Base-by-base conservation (phyloP, 169 alveolate species). In the Eimeria praecox region DNA sequence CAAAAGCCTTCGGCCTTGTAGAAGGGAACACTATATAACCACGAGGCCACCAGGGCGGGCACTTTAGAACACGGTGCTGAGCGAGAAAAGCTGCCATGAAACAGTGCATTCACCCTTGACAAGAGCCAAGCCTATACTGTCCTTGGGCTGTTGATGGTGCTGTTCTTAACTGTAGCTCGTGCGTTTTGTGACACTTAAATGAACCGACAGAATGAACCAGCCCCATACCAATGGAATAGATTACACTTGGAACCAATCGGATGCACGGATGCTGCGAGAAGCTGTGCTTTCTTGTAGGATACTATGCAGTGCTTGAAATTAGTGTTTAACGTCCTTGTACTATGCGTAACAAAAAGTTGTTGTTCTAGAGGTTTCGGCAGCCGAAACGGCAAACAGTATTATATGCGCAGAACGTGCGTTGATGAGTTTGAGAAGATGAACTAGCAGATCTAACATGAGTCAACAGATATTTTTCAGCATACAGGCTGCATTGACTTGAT, bases 351-450 rank as follows among this genome's bases (percentile, higher is more conserved):
- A 69, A 5, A 16, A 1, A 69, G 24, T 0, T 14, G 80, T 16
- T 64, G 1, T 69, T 35, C 46, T 4, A 2, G 30, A 10, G 8
- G 80, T 69, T 69, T 33, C 46, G 14, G 4, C 49, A 27, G 42
- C 46, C 78, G 20, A 10, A 30, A 33, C 42, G 42, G 10, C 46
- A 12, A 0, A 46, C 78, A 30, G 75, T 64, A 6, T 14, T 24
- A n/a, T 33, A 33, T 69, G 49, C 80, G 20, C 80, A 69, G 80
- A 69, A 10, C 80, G 80, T 69, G 80, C 44, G 80, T 69, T 3
- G 46, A 69, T 69, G 49, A 2, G n/a, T 0, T 10, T 33, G 35
- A 33, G 44, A 35, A 44, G n/a, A 69, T 69, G 14, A n/a, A 69
- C n/a, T 16, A 16, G 49, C n/a, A 0, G 69, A 22, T 8, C 8